Conservation (phyloP, 345 rosid species). For the Ricinus communis region DNA sequence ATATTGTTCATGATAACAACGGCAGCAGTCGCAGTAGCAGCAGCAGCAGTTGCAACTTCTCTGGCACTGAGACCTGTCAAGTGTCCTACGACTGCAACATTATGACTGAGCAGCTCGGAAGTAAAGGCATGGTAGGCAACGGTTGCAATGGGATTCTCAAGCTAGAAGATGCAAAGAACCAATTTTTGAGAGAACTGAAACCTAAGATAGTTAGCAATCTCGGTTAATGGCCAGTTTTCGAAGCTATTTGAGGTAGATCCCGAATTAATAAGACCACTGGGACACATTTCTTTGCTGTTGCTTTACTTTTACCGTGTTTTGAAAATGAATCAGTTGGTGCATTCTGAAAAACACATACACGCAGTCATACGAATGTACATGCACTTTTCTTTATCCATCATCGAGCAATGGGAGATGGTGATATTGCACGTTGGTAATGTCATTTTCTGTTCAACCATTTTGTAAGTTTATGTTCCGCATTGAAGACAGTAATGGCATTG, state of each 20-base stretch:
- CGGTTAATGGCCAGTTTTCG: neutral
- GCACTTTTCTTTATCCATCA: too few relatives aligned
- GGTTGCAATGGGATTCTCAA: constrained; percentile 23
- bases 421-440: too few relatives aligned
- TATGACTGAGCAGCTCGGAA: constrained; percentile 12
- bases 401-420: too few relatives aligned
- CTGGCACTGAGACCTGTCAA: constrained; percentile 19
- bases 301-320: neutral
- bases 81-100: constrained; percentile 9
- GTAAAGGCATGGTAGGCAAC: constrained; percentile 8
- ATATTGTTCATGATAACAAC: constrained; percentile 19
- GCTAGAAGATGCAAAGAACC: constrained; percentile 15
- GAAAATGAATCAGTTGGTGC: neutral
- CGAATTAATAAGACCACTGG: neutral
- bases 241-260: neutral
- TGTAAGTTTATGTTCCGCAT: too few relatives aligned
- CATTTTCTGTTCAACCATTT: too few relatives aligned
- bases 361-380: neutral
- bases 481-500: too few relatives aligned
- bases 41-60: constrained; percentile 25
- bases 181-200: constrained; percentile 12
- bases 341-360: neutral
- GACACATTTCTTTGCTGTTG: neutral
- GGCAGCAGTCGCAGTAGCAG: constrained; percentile 22
- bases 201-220: neutral